Percentiles rank a stretch among this genome's conserved stretches.
Conservation (phyloP, 2,329 filamentous ascomycete species). For the Chalaropsis ovoidea region DNA sequence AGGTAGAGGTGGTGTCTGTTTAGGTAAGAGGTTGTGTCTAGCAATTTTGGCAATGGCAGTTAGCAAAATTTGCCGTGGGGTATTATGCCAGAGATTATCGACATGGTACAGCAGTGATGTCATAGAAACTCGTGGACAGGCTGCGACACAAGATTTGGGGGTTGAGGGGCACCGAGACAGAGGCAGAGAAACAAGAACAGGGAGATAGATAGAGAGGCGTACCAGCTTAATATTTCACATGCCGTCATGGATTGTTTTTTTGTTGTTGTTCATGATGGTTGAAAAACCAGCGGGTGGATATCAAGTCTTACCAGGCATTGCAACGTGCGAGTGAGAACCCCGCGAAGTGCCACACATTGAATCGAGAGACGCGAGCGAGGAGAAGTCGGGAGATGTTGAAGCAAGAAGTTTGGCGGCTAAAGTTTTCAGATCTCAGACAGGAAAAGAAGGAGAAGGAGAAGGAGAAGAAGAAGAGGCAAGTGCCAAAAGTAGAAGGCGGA, state of each 20-base stretch:
- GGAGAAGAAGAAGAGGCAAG: conserved; percentile 5
- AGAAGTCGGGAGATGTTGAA: neutral
- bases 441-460: neutral
- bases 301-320: conserved; percentile 25
- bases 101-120: conserved; percentile 11
- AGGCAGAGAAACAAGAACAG: neutral
- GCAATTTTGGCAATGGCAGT: neutral
- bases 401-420: neutral
- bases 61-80: neutral
- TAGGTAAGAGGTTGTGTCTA: neutral
- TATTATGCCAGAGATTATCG: neutral
- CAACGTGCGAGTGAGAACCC: conserved; percentile 20
- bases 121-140: neutral
- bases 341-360: conserved; percentile 25
- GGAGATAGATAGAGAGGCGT: neutral
- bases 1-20: conserved; percentile 22
- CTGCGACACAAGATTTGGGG: neutral
- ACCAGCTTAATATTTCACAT: conserved; percentile 14
- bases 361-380: neutral
- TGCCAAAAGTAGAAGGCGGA: neutral
- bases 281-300: neutral
- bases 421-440: neutral
- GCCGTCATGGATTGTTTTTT: conserved; percentile 4
- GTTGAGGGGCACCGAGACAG: neutral
- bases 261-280: neutral